Base-by-base conservation (phyloP, 2,329 filamentous ascomycete species). In the Aureobasidium leucospermi region DNA sequence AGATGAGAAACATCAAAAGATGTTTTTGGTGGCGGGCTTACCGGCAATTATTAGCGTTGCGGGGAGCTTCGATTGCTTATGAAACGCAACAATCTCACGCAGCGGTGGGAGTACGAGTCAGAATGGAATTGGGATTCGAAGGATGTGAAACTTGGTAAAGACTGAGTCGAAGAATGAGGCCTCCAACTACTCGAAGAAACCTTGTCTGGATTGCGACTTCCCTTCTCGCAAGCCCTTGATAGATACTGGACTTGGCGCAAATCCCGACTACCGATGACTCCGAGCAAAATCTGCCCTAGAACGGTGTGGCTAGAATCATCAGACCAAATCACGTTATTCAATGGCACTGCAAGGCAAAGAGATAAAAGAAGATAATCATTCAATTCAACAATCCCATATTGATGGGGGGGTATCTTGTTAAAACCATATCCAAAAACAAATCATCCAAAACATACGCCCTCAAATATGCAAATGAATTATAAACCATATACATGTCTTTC, bases 401-500 rank as follows among this genome's bases (percentile, higher is more conserved):
- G 6, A 31, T 43, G n/a, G 28, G 39, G 51, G 51, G 51, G 51
- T 58, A 46, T 58, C 45, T 58, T 38, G 15, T 10, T 15, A 47
- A 10, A 48, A 47, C 28, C 8, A 58, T 32, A 58, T 38, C 9
- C 34, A 19, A 42, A 43, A 56, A 7, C 6, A 34, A n/a, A 34
- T 10, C 52, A 43, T 34, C 10, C 39, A 15, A 55, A 34, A 28
- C n/a, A 34, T 19, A 56, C 39, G 39, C 52, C 42, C 34, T 8
- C 16, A 28, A 46, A 8, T 32, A 58, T 58, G 55, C 55, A 47
- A 46, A 57, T 57, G 39, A 23, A 56, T 31, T 38, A 46, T 23
- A 31, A 31, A 46, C 16, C 29, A 56, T 56, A 29, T n/a, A 48
- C 48, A 46, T 29, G 4, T 46, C 6, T 31, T 28, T 19, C 15